Conservation (phyloP, 345 rosid species). For the Euphorbia tirucalli region DNA sequence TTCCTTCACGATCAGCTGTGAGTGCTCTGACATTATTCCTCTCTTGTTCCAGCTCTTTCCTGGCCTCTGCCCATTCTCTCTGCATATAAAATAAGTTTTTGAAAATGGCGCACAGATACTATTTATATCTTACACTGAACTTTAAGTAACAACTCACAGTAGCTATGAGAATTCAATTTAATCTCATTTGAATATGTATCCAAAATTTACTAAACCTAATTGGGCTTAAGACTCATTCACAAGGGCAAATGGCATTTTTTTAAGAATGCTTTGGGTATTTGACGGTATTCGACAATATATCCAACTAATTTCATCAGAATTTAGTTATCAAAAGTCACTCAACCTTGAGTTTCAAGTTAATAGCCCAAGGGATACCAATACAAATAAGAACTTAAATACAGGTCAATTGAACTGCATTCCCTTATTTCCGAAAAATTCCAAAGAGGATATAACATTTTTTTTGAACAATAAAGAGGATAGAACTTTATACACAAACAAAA, state of each 20-base stretch:
- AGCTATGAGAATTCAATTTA: background rate
- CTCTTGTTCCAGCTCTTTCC: conserved; percentile 82
- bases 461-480: no score
- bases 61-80: conserved; percentile 98
- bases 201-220: background rate
- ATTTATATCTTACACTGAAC: background rate
- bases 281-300: background rate
- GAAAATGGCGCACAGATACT: background rate
- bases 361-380: no score
- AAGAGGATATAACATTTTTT: no score
- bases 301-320: background rate
- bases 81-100: conserved; percentile 4
- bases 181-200: background rate
- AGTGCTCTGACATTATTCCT: conserved; percentile 61
- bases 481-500: no score
- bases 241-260: background rate
- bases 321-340: background rate
- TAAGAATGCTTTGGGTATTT: background rate
- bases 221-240: background rate
- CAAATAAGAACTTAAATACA: no score
- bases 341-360: background rate
- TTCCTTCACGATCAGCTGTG: conserved; percentile 62
- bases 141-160: background rate
- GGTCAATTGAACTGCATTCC: no score
- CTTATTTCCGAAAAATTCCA: no score